Evolutionary conservation across 176 grass and related monocot genomes (phyloP).

Genomic region (Tillandsia leiboldiana): DNA sequence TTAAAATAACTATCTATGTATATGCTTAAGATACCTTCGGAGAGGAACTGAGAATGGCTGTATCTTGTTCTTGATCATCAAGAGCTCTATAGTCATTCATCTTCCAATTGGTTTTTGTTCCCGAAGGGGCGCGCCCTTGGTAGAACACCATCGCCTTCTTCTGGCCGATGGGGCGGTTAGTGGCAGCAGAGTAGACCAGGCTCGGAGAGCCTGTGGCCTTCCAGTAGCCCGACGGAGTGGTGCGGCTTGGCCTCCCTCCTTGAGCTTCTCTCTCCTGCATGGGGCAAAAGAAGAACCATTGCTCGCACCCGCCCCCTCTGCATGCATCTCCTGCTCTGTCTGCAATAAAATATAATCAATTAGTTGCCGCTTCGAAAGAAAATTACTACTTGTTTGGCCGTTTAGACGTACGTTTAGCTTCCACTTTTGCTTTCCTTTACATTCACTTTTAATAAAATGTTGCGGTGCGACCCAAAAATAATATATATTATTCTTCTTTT

Average conservation of each 20-base stretch:
- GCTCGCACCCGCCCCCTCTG: conserved; percentile 34
- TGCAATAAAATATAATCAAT: conserved; percentile 2
- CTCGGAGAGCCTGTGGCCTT: conserved; percentile 88
- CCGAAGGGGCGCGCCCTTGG: conserved; percentile 51
- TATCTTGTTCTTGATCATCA: conserved; percentile 21
- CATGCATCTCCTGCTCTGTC: conserved; percentile 28
- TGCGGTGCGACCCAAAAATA: no score
- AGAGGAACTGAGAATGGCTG: conserved; percentile 5
- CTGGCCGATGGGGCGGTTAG: conserved; percentile 43
- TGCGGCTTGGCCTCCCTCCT: conserved; percentile 71
- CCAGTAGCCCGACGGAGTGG: conserved; percentile 91
- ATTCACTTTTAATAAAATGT: no score
- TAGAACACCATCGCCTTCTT: conserved; percentile 99
- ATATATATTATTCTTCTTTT: no score
- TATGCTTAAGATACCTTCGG: conserved; percentile 1
- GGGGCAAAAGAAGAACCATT: conserved; percentile 93
- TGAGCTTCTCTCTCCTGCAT: conserved; percentile 74
- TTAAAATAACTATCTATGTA: neutral
- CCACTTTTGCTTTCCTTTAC: no score
- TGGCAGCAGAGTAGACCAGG: conserved; percentile 52
- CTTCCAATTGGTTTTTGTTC: conserved; percentile 79
- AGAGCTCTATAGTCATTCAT: conserved; percentile 81
- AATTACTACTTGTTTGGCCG: no score
- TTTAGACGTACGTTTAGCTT: no score
- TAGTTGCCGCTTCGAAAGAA: neutral